Conservation (phyloP, 805 yeast genomes). For the Hemisphaericaspora nanyangensis region DNA sequence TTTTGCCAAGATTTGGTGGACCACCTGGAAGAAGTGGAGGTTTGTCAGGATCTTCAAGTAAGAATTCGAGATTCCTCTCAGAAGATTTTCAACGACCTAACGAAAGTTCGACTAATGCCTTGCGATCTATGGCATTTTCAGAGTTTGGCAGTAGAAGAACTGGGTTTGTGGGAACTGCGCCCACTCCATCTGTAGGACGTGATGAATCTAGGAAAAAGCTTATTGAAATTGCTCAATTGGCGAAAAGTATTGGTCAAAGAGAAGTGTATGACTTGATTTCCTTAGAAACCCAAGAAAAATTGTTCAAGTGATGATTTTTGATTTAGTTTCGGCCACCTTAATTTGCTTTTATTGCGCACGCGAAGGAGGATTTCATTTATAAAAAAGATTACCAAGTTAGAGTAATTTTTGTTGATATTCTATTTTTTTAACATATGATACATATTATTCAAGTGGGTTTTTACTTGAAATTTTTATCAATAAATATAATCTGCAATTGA, state of each 20-base stretch:
- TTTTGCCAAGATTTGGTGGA: background rate
- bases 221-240: conserved; percentile 5
- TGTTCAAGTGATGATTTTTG: too few relatives aligned
- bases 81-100: background rate
- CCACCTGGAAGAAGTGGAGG: background rate
- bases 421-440: too few relatives aligned
- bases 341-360: too few relatives aligned
- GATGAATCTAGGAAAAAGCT: conserved; percentile 1
- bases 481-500: too few relatives aligned
- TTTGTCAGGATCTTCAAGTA: background rate
- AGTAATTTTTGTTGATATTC: too few relatives aligned
- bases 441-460: too few relatives aligned
- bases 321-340: too few relatives aligned
- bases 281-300: conserved; percentile 16
- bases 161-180: background rate
- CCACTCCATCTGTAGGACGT: background rate
- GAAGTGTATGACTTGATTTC: conserved; percentile 19
- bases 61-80: background rate
- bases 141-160: background rate
- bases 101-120: background rate
- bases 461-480: too few relatives aligned
- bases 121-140: background rate
- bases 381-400: too few relatives aligned
- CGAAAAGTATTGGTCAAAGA: conserved; percentile 13
- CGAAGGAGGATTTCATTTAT: too few relatives aligned